Conservation (phyloP, 352 stramenopile genomes). For the Thraustochytrium striatum region DNA sequence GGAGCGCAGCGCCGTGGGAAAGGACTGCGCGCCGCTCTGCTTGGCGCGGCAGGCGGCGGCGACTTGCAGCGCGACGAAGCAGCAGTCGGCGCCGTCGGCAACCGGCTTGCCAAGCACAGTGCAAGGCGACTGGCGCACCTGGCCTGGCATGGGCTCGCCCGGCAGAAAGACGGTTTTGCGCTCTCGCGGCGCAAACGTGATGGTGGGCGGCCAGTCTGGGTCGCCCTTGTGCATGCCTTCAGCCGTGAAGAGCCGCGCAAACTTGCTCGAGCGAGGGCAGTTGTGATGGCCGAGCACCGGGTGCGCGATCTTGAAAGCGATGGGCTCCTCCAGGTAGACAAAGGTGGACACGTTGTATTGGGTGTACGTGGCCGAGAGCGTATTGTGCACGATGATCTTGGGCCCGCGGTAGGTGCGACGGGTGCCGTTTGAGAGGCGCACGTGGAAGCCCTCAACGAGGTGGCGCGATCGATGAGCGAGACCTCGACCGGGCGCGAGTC, state of each 20-base stretch:
- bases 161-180: neutral
- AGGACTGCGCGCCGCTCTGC: neutral
- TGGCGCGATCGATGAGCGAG: neutral
- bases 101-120: neutral
- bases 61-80: neutral
- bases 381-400: neutral
- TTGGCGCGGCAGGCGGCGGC: neutral
- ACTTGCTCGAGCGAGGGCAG: neutral
- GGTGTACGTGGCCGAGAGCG: neutral
- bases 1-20: no score
- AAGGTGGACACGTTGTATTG: neutral
- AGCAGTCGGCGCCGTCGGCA: slow-evolving; percentile 12
- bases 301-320: neutral
- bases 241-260: neutral
- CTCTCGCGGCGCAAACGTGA: neutral
- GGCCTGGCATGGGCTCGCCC: neutral
- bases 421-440: neutral
- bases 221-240: neutral
- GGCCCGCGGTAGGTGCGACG: neutral
- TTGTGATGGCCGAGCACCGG: neutral
- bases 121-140: neutral
- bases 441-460: neutral
- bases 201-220: neutral
- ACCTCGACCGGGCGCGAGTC: neutral
- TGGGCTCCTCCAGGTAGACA: neutral